Conservation (phyloP, 768 basidiomycete species). For the Tubosaeta sp. region DNA sequence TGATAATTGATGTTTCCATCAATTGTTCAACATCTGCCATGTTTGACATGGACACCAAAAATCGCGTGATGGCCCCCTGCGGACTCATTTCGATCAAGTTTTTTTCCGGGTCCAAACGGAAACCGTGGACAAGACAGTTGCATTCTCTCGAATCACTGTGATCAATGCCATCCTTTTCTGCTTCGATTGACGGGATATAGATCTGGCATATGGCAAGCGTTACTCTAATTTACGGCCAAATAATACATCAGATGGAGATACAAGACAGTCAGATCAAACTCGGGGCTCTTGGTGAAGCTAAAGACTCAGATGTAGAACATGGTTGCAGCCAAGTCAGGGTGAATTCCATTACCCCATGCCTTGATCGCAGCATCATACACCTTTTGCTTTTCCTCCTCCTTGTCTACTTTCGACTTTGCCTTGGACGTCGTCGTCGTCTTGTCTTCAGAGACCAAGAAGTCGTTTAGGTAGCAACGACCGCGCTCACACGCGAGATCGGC, state of each 20-base stretch:
- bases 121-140: too few relatives aligned
- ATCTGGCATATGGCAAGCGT: too few relatives aligned
- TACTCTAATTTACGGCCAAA: neutral
- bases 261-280: neutral
- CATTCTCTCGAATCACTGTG: too few relatives aligned
- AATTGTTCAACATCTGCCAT: too few relatives aligned
- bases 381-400: conserved; percentile 25
- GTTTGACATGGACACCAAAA: too few relatives aligned
- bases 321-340: conserved; percentile 51
- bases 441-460: conserved; percentile 56
- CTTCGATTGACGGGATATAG: too few relatives aligned
- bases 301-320: conserved; percentile 71
- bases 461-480: conserved; percentile 71
- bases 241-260: neutral
- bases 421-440: conserved; percentile 39
- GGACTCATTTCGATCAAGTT: too few relatives aligned
- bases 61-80: too few relatives aligned
- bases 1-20: too few relatives aligned
- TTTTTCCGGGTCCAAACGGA: too few relatives aligned
- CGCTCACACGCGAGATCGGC: conserved; percentile 82
- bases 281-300: neutral
- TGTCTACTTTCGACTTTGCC: conserved; percentile 28
- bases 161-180: too few relatives aligned
- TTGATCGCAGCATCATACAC: conserved; percentile 19
- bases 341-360: conserved; percentile 55